These are phyloP conservation scores for Huntiella abstrusa DNA, from an alignment of 2,329 filamentous ascomycete genomes.

Conservation along the genomic window DNA sequence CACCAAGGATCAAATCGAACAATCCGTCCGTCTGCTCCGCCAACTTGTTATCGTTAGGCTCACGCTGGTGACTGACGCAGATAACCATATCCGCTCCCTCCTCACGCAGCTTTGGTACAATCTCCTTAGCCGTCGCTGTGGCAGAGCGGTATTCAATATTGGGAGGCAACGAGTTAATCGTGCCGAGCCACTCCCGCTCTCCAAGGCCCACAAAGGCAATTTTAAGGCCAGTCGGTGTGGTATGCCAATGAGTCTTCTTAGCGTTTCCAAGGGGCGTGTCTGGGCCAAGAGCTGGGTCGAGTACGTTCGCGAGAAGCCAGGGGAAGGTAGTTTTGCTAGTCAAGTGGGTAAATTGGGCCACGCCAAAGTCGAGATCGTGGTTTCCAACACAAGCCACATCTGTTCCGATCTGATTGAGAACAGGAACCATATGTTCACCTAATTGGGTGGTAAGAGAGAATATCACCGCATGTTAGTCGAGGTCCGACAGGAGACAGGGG, in stretches of 20 bases:
- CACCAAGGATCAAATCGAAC: slow-evolving; percentile 72
- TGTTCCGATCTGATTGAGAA: slow-evolving; percentile 61
- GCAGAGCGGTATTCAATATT: slow-evolving; percentile 68
- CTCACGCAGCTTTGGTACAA: slow-evolving; percentile 52
- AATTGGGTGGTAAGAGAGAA: neutral
- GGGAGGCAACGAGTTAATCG: slow-evolving; percentile 71
- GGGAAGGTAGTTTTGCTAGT: slow-evolving; percentile 62
- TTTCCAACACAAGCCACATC: slow-evolving; percentile 77
- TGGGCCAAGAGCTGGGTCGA: slow-evolving; percentile 65
- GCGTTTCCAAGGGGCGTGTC: slow-evolving; percentile 58
- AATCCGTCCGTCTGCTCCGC: slow-evolving; percentile 53
- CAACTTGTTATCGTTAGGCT: slow-evolving; percentile 78
- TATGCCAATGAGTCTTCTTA: slow-evolving; percentile 56
- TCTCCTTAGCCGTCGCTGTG: slow-evolving; percentile 52
- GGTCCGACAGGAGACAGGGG: too few species aligned
- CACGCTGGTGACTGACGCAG: slow-evolving; percentile 66
- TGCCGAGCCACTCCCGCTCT: slow-evolving; percentile 76
- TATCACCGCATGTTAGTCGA: neutral
- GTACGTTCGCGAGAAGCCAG: slow-evolving; percentile 76
- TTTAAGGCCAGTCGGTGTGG: slow-evolving; percentile 66
- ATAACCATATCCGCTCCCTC: slow-evolving; percentile 71
- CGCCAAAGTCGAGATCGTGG: slow-evolving; percentile 84
- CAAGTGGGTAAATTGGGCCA: slow-evolving; percentile 58
- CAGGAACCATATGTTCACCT: slow-evolving; percentile 72
- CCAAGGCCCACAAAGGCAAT: slow-evolving; percentile 71